These are phyloP conservation scores for Calonectria pteridis DNA, from an alignment of 2,329 filamentous ascomycete species.

Conservation along the genomic window DNA sequence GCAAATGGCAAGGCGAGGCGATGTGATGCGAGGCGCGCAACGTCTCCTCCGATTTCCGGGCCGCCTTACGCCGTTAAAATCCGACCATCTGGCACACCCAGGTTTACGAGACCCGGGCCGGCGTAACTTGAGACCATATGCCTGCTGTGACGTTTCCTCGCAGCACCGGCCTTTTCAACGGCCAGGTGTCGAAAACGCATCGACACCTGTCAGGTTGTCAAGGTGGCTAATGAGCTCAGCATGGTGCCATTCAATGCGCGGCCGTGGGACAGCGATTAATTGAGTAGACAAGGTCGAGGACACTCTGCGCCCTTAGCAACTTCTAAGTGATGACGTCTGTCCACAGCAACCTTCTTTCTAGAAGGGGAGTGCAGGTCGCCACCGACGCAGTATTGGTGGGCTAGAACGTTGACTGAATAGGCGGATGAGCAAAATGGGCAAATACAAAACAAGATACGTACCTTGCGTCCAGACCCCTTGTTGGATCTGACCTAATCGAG, in stretches of 20 bases:
- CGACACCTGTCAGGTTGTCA: slow-evolving; percentile 12
- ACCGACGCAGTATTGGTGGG: neutral
- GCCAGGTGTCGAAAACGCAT: neutral
- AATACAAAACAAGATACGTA: slow-evolving; percentile 1
- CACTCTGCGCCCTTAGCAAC: neutral
- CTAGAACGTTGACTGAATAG: neutral
- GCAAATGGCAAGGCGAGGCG: neutral
- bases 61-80: slow-evolving; percentile 14
- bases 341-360: neutral
- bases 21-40: neutral
- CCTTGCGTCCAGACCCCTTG: slow-evolving; percentile 8
- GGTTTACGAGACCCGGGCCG: neutral
- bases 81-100: neutral
- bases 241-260: slow-evolving; percentile 16
- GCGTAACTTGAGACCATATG: neutral
- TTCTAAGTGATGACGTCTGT: slow-evolving; percentile 13
- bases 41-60: slow-evolving; percentile 23
- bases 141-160: neutral
- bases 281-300: neutral
- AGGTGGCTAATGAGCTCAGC: slow-evolving; percentile 13
- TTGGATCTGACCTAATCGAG: neutral
- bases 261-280: neutral
- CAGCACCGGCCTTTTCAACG: neutral
- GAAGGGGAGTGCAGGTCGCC: slow-evolving; percentile 1
- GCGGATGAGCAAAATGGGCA: neutral